Evolutionary conservation across 176 grass and related monocot species (phyloP).

Genomic region (Alloteropsis semialata): DNA sequence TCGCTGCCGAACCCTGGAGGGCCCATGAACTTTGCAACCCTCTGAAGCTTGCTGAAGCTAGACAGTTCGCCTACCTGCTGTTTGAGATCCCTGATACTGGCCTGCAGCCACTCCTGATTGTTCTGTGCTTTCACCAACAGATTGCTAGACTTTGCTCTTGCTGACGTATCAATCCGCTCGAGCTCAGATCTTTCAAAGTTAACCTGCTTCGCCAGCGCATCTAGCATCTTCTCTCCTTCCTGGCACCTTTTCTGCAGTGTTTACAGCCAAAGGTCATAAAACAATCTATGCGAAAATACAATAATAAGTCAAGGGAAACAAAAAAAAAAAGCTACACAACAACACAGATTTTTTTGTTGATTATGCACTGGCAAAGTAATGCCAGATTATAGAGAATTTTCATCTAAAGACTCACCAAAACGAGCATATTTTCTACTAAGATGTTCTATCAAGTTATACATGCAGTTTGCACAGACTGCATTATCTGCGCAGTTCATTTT

Average conservation of each 20-base stretch:
- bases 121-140: conserved; percentile 43
- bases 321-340: not conserved
- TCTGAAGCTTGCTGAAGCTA: not conserved
- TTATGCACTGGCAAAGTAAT: not conserved
- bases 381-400: not conserved
- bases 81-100: conserved; percentile 34
- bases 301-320: not conserved
- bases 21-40: conserved; percentile 8
- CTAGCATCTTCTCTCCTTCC: conserved; percentile 39
- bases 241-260: conserved; percentile 35
- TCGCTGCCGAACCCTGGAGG: conserved; percentile 20
- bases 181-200: conserved; percentile 38
- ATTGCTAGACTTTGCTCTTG: conserved; percentile 33
- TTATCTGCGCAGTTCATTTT: not conserved
- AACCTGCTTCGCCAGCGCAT: conserved; percentile 24
- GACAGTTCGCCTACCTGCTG: conserved; percentile 28
- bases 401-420: not conserved
- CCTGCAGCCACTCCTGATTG: conserved; percentile 34
- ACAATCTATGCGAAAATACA: not conserved
- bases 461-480: not conserved
- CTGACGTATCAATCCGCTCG: conserved; percentile 26
- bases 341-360: not conserved
- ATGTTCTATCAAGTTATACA: not conserved
- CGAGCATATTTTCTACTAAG: not conserved
- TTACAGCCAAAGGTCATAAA: not conserved